phyloP scores from a whole-genome alignment of 2,329 filamentous ascomycete genomes.

The Spiromastix sp. region DNA sequence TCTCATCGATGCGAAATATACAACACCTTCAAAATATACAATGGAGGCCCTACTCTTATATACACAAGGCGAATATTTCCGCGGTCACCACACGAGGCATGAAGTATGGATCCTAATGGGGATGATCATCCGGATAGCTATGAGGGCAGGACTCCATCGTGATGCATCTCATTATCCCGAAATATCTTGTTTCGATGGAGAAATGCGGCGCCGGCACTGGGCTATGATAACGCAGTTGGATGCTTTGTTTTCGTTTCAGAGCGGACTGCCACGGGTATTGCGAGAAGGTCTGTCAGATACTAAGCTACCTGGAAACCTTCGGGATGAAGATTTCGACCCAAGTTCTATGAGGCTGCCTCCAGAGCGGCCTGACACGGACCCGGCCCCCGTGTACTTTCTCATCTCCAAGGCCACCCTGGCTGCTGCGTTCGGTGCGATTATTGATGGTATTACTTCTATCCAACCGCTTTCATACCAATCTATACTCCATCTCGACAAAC shows the following conservation, averaged over 20 bases:
- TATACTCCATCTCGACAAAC: constrained; percentile 13
- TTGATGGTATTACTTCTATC: constrained; percentile 10
- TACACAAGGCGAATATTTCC: constrained; percentile 14
- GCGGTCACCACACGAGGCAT: constrained; percentile 13
- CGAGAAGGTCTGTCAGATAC: constrained; percentile 40
- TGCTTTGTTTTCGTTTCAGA: constrained; percentile 34
- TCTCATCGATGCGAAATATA: constrained; percentile 20
- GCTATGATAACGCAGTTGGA: constrained; percentile 27
- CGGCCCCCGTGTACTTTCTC: constrained; percentile 14
- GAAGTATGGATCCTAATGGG: constrained; percentile 20
- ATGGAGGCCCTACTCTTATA: constrained; percentile 19
- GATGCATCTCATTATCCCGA: constrained; percentile 27
- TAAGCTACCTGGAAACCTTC: constrained; percentile 29
- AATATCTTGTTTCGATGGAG: constrained; percentile 24
- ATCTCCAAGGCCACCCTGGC: constrained; percentile 8
- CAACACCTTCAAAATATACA: constrained; percentile 17
- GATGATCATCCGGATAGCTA: constrained; percentile 19
- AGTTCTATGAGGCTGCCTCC: constrained; percentile 21
- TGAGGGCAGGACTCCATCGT: constrained; percentile 35
- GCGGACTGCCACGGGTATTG: constrained; percentile 35
- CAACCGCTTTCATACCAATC: constrained; percentile 23
- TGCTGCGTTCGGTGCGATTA: constrained; percentile 10
- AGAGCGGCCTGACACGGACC: constrained; percentile 17
- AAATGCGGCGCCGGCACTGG: constrained; percentile 29
- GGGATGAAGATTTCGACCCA: constrained; percentile 31